Conservation (phyloP, 495 filamentous ascomycete species). For the Penicillium cataractarum region DNA sequence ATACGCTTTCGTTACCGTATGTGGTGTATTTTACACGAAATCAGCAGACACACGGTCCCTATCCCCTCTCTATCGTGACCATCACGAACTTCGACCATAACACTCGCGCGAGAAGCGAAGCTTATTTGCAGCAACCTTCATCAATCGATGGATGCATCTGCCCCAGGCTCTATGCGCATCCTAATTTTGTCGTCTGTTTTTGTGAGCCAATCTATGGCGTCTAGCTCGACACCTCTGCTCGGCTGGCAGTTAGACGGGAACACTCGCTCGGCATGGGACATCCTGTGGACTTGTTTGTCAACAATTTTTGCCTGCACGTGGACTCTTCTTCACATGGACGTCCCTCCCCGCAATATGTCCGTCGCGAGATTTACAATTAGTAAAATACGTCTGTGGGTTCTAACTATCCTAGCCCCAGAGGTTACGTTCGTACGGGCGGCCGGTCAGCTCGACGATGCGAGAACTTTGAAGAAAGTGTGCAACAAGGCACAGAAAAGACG, state of each 20-base stretch:
- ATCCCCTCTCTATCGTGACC: background rate
- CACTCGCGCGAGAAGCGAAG: background rate
- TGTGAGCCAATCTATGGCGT: background rate
- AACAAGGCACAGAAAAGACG: background rate
- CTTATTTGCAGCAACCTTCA: background rate
- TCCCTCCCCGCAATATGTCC: conserved; percentile 1
- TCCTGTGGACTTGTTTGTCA: conserved; percentile 25
- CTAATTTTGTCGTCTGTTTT: background rate
- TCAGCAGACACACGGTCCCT: background rate
- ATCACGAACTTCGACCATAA: background rate
- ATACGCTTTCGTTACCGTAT: conserved; percentile 1
- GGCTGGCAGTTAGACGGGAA: conserved; percentile 23
- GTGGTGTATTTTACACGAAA: conserved; percentile 14
- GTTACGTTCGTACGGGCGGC: background rate
- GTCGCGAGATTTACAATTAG: background rate
- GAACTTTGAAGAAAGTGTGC: background rate
- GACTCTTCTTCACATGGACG: conserved; percentile 21
- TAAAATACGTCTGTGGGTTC: conserved; percentile 11
- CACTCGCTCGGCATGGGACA: conserved; percentile 23
- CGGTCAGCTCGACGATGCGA: background rate
- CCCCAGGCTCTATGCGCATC: background rate
- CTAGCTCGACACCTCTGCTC: conserved; percentile 13
- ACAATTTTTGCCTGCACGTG: conserved; percentile 28
- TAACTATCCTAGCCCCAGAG: conserved; percentile 14
- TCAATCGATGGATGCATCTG: background rate